These are phyloP conservation scores for Trichosporon sp. DNA, from an alignment of 1,284 basidiomycete species.

Conservation along the genomic window DNA sequence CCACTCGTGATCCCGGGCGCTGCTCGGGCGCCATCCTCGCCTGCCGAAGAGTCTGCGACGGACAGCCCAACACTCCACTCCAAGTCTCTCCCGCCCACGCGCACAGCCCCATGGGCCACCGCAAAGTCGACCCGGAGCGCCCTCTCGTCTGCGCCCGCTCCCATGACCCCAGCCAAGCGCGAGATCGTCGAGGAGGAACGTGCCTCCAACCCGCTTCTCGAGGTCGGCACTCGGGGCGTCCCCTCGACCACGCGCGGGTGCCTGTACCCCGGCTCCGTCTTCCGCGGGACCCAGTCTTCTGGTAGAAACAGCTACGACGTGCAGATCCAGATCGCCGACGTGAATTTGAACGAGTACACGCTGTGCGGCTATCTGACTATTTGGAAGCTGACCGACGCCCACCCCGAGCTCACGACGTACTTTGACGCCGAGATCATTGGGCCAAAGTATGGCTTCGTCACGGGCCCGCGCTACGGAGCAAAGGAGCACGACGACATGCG, in stretches of 20 bases:
- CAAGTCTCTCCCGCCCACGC: slow-evolving; percentile 30
- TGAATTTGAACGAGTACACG: slow-evolving; percentile 70
- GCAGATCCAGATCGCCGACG: slow-evolving; percentile 71
- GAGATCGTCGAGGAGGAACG: slow-evolving; percentile 15
- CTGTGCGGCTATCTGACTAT: slow-evolving; percentile 85
- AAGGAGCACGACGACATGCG: slow-evolving; percentile 80
- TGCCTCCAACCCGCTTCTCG: slow-evolving; percentile 57
- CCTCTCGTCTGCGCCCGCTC: not conserved
- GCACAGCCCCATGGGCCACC: slow-evolving; percentile 30
- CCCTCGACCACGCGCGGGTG: slow-evolving; percentile 70
- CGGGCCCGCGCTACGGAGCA: slow-evolving; percentile 70
- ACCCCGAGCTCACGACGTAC: slow-evolving; percentile 84
- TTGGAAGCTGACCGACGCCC: slow-evolving; percentile 78
- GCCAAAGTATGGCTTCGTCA: slow-evolving; percentile 72
- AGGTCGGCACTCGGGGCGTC: slow-evolving; percentile 68
- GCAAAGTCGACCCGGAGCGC: not conserved
- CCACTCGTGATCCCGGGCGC: not conserved
- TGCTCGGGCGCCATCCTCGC: not conserved
- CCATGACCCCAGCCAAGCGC: not conserved
- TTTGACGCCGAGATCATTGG: slow-evolving; percentile 93
- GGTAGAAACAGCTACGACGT: slow-evolving; percentile 80
- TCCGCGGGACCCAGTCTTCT: slow-evolving; percentile 73
- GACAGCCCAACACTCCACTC: slow-evolving; percentile 12
- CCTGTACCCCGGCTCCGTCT: slow-evolving; percentile 70
- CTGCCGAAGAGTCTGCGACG: not conserved